These are phyloP conservation scores for Podila epicladia DNA, from an alignment of 192 early-diverging fungal genomes.

Conservation along the genomic window DNA sequence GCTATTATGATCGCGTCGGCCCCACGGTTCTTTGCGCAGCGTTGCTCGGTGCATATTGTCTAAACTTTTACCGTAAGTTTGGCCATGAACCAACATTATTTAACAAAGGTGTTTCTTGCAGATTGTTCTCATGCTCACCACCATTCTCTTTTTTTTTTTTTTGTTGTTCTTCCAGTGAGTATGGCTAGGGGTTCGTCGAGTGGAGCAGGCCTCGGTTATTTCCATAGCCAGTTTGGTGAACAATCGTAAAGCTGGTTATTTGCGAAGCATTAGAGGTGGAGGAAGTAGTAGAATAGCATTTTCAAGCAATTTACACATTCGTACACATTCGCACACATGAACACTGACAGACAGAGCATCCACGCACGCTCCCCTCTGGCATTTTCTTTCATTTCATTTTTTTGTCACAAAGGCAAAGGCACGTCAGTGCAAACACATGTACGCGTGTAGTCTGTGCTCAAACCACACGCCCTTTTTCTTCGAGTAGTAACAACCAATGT, in stretches of 20 bases:
- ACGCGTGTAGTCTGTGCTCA: not conserved
- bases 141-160: not conserved
- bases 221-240: too few relatives aligned
- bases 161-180: not conserved
- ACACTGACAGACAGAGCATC: too few relatives aligned
- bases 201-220: too few relatives aligned
- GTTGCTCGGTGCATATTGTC: slow-evolving; percentile 68
- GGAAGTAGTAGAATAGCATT: too few relatives aligned
- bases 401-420: not conserved
- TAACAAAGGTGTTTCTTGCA: not conserved
- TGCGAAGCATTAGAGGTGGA: too few relatives aligned
- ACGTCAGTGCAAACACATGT: not conserved
- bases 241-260: too few relatives aligned
- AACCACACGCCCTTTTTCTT: not conserved
- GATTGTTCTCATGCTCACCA: not conserved
- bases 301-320: too few relatives aligned
- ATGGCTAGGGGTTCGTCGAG: too few relatives aligned
- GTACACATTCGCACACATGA: too few relatives aligned
- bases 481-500: too few relatives aligned
- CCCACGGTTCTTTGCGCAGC: slow-evolving; percentile 75
- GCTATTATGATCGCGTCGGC: slow-evolving; percentile 77
- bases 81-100: not conserved
- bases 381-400: not conserved
- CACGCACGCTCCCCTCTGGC: too few relatives aligned
- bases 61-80: slow-evolving; percentile 69